Conservation (phyloP, 306 rosid species). For the Vicia villosa region DNA sequence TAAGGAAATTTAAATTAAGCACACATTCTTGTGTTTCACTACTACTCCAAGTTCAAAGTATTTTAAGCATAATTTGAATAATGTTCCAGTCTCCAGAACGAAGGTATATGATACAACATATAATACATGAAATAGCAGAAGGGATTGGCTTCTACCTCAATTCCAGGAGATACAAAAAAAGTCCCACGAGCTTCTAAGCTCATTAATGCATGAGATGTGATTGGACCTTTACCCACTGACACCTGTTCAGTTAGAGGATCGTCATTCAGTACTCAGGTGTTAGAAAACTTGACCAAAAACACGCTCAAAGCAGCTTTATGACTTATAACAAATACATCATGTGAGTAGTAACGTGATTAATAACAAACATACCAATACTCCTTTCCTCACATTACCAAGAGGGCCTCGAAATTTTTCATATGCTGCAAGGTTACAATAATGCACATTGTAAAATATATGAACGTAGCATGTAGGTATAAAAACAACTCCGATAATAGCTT, state of each 20-base stretch:
- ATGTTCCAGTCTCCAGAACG: constrained; percentile 10
- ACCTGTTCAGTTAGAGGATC: constrained; percentile 53
- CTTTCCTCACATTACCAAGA: constrained; percentile 97
- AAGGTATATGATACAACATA: constrained; percentile 15
- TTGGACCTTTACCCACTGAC: constrained; percentile 87
- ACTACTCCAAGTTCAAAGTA: constrained; percentile 20
- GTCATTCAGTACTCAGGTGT: not conserved
- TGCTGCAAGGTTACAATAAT: constrained; percentile 50
- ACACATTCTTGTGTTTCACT: constrained; percentile 3
- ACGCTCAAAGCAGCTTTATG: constrained; percentile 26
- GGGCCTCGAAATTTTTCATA: constrained; percentile 86
- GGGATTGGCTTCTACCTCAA: constrained; percentile 66
- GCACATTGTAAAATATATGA: not conserved
- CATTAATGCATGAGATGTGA: constrained; percentile 78
- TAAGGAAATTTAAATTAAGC: not conserved
- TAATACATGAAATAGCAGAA: constrained; percentile 16
- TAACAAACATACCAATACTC: constrained; percentile 77
- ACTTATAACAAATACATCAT: constrained; percentile 4
- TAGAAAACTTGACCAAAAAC: constrained; percentile 16
- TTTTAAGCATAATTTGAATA: not conserved
- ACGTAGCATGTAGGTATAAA: not conserved
- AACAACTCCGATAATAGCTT: not conserved
- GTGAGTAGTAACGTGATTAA: constrained; percentile 14
- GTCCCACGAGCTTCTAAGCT: constrained; percentile 96
- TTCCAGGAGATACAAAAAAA: constrained; percentile 86